These are phyloP conservation scores for Flaveria brownii DNA, from an alignment of 129 eudicot species.

Conservation along the genomic window DNA sequence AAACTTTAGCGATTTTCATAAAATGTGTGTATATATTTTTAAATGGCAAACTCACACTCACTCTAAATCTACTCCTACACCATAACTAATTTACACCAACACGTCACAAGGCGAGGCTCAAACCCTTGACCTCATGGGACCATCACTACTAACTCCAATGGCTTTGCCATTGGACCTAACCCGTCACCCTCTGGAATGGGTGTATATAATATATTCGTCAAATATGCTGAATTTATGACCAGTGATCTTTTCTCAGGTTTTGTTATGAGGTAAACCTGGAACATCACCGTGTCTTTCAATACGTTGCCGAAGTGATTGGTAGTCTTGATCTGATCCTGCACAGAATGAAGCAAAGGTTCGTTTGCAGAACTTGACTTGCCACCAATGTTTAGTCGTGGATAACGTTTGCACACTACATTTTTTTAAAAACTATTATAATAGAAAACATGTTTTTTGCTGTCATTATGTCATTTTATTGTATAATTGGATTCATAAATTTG, in stretches of 20 bases:
- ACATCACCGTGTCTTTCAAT: not conserved
- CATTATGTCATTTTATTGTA: not conserved
- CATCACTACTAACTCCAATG: too few relatives aligned
- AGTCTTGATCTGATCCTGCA: conserved; percentile 15
- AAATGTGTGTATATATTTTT: not conserved
- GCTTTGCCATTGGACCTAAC: too few relatives aligned
- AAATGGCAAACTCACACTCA: too few relatives aligned
- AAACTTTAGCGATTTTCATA: not conserved
- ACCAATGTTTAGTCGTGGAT: conserved; percentile 10
- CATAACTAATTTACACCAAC: too few relatives aligned
- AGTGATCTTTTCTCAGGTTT: not conserved
- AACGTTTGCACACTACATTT: conserved; percentile 2
- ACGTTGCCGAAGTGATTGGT: not conserved
- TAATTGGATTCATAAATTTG: conserved; percentile 24
- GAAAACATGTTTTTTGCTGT: conserved; percentile 3
- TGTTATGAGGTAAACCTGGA: not conserved
- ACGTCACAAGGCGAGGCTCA: too few relatives aligned
- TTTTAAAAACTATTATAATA: not conserved
- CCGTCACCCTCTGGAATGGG: too few relatives aligned
- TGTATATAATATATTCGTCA: not conserved
- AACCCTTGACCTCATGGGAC: too few relatives aligned
- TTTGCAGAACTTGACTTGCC: conserved; percentile 9
- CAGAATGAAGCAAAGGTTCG: not conserved
- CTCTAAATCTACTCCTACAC: too few relatives aligned
- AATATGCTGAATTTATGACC: not conserved